Conservation (phyloP, 2,329 filamentous ascomycete genomes). For the Plectosphaerella plurivora region DNA sequence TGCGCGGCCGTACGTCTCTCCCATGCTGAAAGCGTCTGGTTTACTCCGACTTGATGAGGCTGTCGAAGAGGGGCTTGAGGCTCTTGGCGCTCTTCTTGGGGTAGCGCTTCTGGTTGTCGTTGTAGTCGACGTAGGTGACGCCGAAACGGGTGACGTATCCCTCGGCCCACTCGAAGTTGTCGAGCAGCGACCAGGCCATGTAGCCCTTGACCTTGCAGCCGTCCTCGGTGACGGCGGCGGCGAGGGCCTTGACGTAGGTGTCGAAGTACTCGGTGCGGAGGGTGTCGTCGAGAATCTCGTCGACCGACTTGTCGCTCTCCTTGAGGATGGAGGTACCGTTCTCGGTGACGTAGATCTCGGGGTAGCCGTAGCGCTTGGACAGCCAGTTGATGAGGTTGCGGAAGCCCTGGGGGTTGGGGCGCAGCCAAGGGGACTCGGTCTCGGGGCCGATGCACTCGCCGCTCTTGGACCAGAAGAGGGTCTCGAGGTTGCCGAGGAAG, state of each 20-base stretch:
- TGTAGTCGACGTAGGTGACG: constrained; percentile 79
- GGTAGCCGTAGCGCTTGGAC: constrained; percentile 68
- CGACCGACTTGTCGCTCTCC: constrained; percentile 69
- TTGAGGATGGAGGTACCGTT: constrained; percentile 82
- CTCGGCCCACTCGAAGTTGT: constrained; percentile 92
- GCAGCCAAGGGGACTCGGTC: constrained; percentile 79
- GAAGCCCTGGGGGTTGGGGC: constrained; percentile 72
- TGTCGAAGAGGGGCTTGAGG: constrained; percentile 67
- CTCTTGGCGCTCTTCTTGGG: constrained; percentile 80
- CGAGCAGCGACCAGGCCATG: constrained; percentile 83
- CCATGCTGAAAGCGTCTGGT: background rate
- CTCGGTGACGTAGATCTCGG: constrained; percentile 83
- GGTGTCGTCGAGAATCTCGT: constrained; percentile 73
- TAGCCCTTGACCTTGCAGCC: constrained; percentile 77
- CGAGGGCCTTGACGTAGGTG: constrained; percentile 73
- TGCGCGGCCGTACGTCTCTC: too few relatives aligned
- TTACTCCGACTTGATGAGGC: constrained; percentile 60
- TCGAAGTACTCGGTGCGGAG: constrained; percentile 78
- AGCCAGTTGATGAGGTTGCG: constrained; percentile 73
- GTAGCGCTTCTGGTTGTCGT: constrained; percentile 70
- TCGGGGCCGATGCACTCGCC: constrained; percentile 74
- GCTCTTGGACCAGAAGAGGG: constrained; percentile 64
- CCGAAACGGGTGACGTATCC: constrained; percentile 85
- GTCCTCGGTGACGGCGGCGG: constrained; percentile 64
- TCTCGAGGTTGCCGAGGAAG: constrained; percentile 71